These are phyloP conservation scores for Jamesozyma rosinii DNA, from an alignment of 805 yeast species.

Conservation along the genomic window DNA sequence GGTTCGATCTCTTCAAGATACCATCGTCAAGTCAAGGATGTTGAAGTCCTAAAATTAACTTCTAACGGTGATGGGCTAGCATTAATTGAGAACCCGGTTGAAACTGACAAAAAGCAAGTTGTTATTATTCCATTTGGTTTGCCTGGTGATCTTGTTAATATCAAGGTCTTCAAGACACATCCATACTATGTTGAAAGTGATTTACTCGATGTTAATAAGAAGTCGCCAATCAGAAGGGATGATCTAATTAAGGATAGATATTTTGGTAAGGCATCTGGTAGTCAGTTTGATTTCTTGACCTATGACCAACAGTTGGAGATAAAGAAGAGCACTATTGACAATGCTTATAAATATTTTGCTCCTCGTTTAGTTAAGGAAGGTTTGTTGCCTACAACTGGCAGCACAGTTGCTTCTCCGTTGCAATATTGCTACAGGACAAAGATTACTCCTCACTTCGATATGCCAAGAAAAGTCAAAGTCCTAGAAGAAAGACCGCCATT, in stretches of 20 bases:
- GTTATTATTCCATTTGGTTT: constrained; percentile 78
- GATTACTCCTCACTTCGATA: constrained; percentile 88
- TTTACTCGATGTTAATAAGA: constrained; percentile 41
- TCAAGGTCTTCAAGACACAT: constrained; percentile 70
- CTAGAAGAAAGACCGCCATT: constrained; percentile 50
- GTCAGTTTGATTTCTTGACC: constrained; percentile 77
- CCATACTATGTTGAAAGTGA: constrained; percentile 70
- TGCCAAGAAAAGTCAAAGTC: constrained; percentile 49
- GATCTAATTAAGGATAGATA: constrained; percentile 58
- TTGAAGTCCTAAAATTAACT: constrained; percentile 47
- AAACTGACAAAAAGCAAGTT: constrained; percentile 40
- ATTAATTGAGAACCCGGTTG: constrained; percentile 51
- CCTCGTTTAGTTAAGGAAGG: constrained; percentile 38
- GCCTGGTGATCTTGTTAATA: constrained; percentile 71
- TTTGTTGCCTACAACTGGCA: constrained; percentile 49
- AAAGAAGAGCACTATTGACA: constrained; percentile 64
- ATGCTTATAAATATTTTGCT: constrained; percentile 76
- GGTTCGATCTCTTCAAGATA: constrained; percentile 35
- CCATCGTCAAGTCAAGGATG: constrained; percentile 51
- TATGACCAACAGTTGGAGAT: constrained; percentile 65
- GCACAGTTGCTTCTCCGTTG: constrained; percentile 69
- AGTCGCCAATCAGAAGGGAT: constrained; percentile 43
- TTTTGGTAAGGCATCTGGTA: constrained; percentile 89
- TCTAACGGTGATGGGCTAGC: constrained; percentile 89
- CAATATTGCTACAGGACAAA: constrained; percentile 78